phyloP scores from a whole-genome alignment of 2,329 filamentous ascomycete species.

The Apiospora rasikravindrae region DNA sequence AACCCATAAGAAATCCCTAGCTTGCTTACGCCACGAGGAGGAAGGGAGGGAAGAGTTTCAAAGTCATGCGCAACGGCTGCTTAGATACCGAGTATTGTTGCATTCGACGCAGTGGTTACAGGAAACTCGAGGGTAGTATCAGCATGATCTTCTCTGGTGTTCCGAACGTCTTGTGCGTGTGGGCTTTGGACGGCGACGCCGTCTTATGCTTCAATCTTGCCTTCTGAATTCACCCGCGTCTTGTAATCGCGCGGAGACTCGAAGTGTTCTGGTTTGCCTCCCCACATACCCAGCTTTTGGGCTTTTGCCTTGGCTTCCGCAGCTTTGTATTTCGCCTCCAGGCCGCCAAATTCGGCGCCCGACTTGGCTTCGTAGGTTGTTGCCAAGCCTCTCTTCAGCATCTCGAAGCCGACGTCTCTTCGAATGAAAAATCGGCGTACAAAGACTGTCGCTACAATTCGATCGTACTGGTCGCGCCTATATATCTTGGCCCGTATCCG shows the following conservation, averaged over 20 bases:
- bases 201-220: constrained; percentile 27
- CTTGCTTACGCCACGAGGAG: background rate
- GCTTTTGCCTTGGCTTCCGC: constrained; percentile 71
- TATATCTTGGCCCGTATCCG: constrained; percentile 84
- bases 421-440: constrained; percentile 72
- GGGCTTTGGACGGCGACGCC: background rate
- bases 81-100: background rate
- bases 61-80: background rate
- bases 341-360: constrained; percentile 85
- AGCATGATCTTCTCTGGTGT: background rate
- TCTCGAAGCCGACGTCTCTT: constrained; percentile 84
- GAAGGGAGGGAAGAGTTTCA: background rate
- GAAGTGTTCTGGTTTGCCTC: constrained; percentile 62
- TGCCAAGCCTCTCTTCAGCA: constrained; percentile 84
- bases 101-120: background rate
- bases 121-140: background rate
- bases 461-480: constrained; percentile 88
- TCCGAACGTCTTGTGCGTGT: background rate
- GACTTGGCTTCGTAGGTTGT: constrained; percentile 93
- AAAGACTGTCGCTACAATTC: constrained; percentile 85
- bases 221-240: constrained; percentile 50
- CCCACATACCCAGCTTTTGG: constrained; percentile 77
- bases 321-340: constrained; percentile 66
- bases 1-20: background rate
- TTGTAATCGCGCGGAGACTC: constrained; percentile 94